phyloP scores from a whole-genome alignment of 345 rosid genomes.

The Populus tremula region DNA sequence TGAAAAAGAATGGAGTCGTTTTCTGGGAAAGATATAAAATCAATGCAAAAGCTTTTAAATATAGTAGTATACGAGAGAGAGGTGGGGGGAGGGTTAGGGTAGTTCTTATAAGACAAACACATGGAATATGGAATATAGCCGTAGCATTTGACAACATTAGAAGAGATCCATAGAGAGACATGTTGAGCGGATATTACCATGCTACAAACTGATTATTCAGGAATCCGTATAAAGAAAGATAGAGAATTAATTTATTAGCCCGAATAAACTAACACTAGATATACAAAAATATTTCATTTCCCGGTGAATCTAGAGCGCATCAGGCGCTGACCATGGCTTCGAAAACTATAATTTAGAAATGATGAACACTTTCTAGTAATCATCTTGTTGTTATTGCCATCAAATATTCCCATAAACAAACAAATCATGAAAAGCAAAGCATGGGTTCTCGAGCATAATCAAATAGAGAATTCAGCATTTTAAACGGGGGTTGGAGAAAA shows the following conservation, averaged over 20 bases:
- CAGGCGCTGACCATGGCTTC: constrained; percentile 84
- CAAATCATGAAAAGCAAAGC: neutral
- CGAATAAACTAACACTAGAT: constrained; percentile 14
- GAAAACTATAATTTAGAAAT: constrained; percentile 37
- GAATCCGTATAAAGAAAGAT: constrained; percentile 24
- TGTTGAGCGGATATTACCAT: constrained; percentile 54
- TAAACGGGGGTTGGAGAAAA: constrained; percentile 1
- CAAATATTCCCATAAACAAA: constrained; percentile 1
- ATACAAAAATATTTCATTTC: constrained; percentile 36
- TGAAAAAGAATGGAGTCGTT: constrained; percentile 11
- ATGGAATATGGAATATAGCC: constrained; percentile 81
- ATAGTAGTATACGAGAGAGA: neutral
- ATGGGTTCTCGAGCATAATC: constrained; percentile 5
- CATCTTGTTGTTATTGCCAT: constrained; percentile 14
- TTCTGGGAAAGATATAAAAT: neutral
- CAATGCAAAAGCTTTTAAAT: neutral
- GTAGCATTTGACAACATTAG: constrained; percentile 48
- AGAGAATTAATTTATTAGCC: constrained; percentile 37
- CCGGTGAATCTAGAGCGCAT: constrained; percentile 98
- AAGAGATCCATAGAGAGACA: constrained; percentile 46
- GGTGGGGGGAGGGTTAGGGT: neutral
- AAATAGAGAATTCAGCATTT: constrained; percentile 9
- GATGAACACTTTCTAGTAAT: constrained; percentile 18
- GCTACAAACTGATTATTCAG: constrained; percentile 22
- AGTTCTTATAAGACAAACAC: constrained; percentile 67